Percentiles rank a stretch among this genome's conserved stretches.
Evolutionary conservation across 1,284 basidiomycete genomes (phyloP).

Genomic region (Volvariella volvacea): DNA sequence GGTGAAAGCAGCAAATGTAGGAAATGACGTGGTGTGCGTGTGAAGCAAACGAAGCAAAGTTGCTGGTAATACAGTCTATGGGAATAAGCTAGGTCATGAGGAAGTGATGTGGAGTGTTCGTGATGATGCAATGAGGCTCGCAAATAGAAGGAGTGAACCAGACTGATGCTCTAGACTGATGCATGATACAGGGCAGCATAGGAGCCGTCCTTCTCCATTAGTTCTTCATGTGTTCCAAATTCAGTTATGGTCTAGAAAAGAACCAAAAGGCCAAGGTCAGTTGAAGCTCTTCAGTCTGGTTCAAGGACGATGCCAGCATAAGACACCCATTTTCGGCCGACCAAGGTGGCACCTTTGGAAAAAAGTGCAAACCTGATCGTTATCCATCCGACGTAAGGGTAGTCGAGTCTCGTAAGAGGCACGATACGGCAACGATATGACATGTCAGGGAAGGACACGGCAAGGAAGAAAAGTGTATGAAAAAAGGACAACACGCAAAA

Average conservation of each 20-base stretch:
- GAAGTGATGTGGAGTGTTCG: too few species aligned
- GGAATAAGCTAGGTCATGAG: too few species aligned
- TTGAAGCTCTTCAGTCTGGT: too few species aligned
- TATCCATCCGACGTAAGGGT: too few species aligned
- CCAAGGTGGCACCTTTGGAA: too few species aligned
- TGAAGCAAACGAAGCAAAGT: background rate
- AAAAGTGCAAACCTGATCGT: too few species aligned
- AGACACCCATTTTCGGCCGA: too few species aligned
- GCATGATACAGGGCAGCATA: conserved; percentile 69
- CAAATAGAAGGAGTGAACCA: too few species aligned
- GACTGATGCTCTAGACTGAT: conserved; percentile 37
- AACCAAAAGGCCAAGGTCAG: conserved; percentile 8
- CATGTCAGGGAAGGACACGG: background rate
- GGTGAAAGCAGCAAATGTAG: too few species aligned
- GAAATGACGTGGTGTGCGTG: background rate
- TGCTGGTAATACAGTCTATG: conserved; percentile 3
- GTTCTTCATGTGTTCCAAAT: conserved; percentile 72
- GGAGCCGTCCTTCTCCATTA: conserved; percentile 53
- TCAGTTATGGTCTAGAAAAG: conserved; percentile 61
- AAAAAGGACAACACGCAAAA: too few species aligned
- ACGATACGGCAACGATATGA: conserved; percentile 11
- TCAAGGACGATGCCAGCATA: too few species aligned
- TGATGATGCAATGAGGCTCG: too few species aligned
- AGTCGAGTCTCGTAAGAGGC: background rate
- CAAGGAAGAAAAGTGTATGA: background rate